Percentiles rank a stretch among this genome's conserved stretches.
These are phyloP conservation scores for Mallotus japonicus DNA, from an alignment of 441 rosid species.

Conservation along the genomic window DNA sequence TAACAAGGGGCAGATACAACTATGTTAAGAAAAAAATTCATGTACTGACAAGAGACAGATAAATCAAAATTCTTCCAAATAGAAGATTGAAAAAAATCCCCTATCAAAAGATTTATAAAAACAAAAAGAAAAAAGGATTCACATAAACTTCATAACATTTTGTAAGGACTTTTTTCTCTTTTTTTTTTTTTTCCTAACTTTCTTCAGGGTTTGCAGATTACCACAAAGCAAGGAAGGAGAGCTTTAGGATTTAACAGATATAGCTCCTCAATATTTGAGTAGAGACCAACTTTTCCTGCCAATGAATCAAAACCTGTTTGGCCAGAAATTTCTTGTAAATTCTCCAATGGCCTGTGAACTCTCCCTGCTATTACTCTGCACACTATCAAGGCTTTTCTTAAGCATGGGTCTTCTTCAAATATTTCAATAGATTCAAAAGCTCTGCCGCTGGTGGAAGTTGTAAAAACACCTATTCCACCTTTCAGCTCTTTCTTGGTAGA, in stretches of 20 bases:
- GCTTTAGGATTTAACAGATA: constrained; percentile 88
- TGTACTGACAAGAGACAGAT: constrained; percentile 19
- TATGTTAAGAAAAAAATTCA: constrained; percentile 10
- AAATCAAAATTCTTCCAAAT: constrained; percentile 26
- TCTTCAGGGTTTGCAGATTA: constrained; percentile 74
- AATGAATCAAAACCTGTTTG: constrained; percentile 90
- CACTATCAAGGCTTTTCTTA: constrained; percentile 83
- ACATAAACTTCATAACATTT: constrained; percentile 11
- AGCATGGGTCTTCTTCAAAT: constrained; percentile 41
- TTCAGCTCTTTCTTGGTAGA: constrained; percentile 70
- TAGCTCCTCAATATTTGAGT: constrained; percentile 89
- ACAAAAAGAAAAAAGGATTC: constrained; percentile 21
- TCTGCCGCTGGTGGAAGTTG: constrained; percentile 91
- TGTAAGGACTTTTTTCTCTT: neutral
- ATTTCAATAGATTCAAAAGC: constrained; percentile 64
- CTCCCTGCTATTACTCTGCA: constrained; percentile 97
- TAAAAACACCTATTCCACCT: constrained; percentile 82
- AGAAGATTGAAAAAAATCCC: constrained; percentile 13
- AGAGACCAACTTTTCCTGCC: constrained; percentile 92
- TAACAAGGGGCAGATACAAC: constrained; percentile 16
- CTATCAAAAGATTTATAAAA: constrained; percentile 12
- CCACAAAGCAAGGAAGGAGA: constrained; percentile 95
- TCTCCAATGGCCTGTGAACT: constrained; percentile 87
- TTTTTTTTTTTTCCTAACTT: neutral
- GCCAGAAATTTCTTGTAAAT: constrained; percentile 71